These are phyloP conservation scores for Trichosporon faecale DNA, from an alignment of 1,284 basidiomycete species.

Conservation along the genomic window DNA sequence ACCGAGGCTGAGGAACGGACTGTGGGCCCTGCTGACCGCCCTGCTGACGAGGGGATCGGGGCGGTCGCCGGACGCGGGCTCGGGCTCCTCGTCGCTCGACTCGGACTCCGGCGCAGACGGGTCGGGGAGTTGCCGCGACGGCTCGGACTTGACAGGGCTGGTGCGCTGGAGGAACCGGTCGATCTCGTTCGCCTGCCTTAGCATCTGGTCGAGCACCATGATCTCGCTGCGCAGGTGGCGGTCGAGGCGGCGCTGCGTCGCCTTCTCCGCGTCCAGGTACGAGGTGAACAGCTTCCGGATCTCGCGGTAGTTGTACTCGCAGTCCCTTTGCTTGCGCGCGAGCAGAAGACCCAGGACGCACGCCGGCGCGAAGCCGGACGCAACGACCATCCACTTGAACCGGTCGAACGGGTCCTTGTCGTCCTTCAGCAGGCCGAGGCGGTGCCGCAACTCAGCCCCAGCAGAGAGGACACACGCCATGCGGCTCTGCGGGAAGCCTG, in stretches of 20 bases:
- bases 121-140: neutral
- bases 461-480: slow-evolving; percentile 29
- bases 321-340: slow-evolving; percentile 20
- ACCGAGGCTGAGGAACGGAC: neutral
- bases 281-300: slow-evolving; percentile 19
- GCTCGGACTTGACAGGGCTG: neutral
- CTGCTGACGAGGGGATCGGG: neutral
- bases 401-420: slow-evolving; percentile 33
- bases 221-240: slow-evolving; percentile 18
- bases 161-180: slow-evolving; percentile 13
- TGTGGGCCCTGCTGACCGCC: neutral
- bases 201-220: slow-evolving; percentile 28
- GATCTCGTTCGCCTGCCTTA: slow-evolving; percentile 20
- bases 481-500: slow-evolving; percentile 24
- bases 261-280: slow-evolving; percentile 21
- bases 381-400: slow-evolving; percentile 42
- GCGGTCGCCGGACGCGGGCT: neutral
- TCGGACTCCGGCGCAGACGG: neutral
- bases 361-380: slow-evolving; percentile 34
- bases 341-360: slow-evolving; percentile 34
- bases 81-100: neutral
- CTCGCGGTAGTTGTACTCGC: slow-evolving; percentile 22
- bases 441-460: slow-evolving; percentile 31
- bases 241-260: slow-evolving; percentile 15
- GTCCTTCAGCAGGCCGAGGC: slow-evolving; percentile 24